Base-by-base conservation (phyloP, 306 rosid genomes). In the Fragaria vesca region DNA sequence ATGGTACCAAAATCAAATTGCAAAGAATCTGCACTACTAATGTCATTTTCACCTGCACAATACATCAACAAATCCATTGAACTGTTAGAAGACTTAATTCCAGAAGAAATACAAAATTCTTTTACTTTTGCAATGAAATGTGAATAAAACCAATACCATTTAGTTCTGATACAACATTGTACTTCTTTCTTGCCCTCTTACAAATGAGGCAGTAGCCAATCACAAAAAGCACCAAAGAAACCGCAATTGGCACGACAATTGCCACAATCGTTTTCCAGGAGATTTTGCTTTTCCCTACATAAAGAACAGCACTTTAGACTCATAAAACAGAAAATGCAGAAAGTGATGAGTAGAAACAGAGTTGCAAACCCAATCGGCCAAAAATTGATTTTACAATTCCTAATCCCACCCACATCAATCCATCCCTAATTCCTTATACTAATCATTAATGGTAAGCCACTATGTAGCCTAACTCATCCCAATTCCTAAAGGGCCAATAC, bases 1-100 rank as follows among this genome's bases (percentile, higher is more conserved):
- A 87, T 74, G 4, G 81, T 80, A 20, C 43, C 78, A 8, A 82
- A 75, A 69, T 84, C 85, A 74, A 87, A 87, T 76, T 84, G 89
- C 82, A 87, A 69, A 6, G 65, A 80, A n/a, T 83, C 88, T 8
- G 43, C 50, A 2, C 34, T 70, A 4, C 69, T 68, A 58, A 84
- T 77, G 68, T 85, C 81, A 52, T 77, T 20, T n/a, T 2, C 66
- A 32, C 42, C 75, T 66, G 8, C 46, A 32, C n/a, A 16, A 65
- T 3, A n/a, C 24, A 63, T 2, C 47, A 50, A 72, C 1, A 71
- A 70, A 16, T 61, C 38, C 40, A 61, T 2, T 26, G 1, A 26
- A 0, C 7, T 61, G 26, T 3, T 26, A 21, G 30, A 58, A 58
- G 38, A 26, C 66, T 26, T 3, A 1, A 13, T 28, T 60, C 3